A percentile compares a stretch with the other conserved stretches of the same genome.
Evolutionary conservation across 306 rosid genomes (phyloP).

Genomic region (Senna tora): DNA sequence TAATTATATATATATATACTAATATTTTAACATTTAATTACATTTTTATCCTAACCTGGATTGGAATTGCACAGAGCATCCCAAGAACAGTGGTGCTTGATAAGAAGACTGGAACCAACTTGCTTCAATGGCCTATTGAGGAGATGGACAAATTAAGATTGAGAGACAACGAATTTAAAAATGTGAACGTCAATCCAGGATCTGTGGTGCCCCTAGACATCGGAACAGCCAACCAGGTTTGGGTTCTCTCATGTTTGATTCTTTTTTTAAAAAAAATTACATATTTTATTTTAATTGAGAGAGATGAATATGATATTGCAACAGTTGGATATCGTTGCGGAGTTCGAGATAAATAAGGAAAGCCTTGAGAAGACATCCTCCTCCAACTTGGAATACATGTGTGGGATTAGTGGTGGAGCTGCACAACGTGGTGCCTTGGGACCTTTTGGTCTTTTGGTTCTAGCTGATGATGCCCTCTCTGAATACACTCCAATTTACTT

Average conservation of each 20-base stretch:
- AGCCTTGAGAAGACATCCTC: conserved; percentile 46
- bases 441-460: conserved; percentile 84
- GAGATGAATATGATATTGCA: no score
- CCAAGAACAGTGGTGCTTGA: conserved; percentile 80
- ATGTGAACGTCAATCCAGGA: conserved; percentile 59
- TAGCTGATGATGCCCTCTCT: conserved; percentile 70
- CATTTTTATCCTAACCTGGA: no score
- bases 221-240: conserved; percentile 78
- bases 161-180: conserved; percentile 48
- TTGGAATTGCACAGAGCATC: conserved; percentile 65
- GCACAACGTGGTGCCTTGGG: conserved; percentile 72
- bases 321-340: conserved; percentile 84
- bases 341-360: conserved; percentile 76
- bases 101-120: conserved; percentile 63
- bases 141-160: conserved; percentile 76
- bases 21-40: no score
- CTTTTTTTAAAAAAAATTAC: no score
- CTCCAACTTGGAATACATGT: conserved; percentile 52
- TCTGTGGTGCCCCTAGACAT: conserved; percentile 63
- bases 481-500: conserved; percentile 85
- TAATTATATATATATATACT: no score
- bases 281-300: no score
- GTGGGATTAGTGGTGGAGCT: conserved; percentile 67
- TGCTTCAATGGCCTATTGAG: conserved; percentile 88
- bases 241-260: no score